These are phyloP conservation scores for Leccinum obscurum DNA, from an alignment of 768 basidiomycete genomes.

Conservation along the genomic window DNA sequence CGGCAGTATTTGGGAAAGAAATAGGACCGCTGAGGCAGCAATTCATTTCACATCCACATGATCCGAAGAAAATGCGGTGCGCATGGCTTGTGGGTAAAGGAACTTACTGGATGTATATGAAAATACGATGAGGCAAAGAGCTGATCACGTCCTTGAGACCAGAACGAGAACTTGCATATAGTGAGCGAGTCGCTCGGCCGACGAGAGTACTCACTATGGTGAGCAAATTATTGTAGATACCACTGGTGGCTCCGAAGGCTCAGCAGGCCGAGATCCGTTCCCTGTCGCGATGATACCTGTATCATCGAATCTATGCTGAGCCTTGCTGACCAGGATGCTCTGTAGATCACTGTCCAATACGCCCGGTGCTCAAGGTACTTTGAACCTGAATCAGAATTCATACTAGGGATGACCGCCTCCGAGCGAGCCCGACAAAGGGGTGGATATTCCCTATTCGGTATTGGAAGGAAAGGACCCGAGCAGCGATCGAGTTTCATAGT, in stretches of 20 bases:
- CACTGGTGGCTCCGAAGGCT: neutral
- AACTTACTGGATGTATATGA: neutral
- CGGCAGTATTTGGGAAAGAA: neutral
- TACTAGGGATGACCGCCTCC: neutral
- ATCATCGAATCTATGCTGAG: neutral
- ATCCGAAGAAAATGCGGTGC: neutral
- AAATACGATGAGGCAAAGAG: neutral
- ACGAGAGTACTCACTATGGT: neutral
- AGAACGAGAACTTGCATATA: neutral
- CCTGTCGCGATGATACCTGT: neutral
- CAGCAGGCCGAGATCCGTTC: neutral
- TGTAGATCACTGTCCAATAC: neutral
- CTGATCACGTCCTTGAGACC: neutral
- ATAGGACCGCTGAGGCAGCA: neutral
- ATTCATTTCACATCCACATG: neutral
- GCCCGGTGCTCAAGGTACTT: neutral
- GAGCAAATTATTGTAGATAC: neutral
- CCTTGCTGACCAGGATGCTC: neutral
- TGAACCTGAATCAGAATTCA: neutral
- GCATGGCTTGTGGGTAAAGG: neutral
- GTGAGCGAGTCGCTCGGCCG: neutral
- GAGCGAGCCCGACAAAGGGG: neutral
- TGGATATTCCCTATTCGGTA: slow-evolving; percentile 10
- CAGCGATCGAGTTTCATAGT: neutral
- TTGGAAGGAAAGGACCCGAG: neutral